Evolutionary conservation across 2,329 filamentous ascomycete genomes (phyloP), one percentile per base, ranked within the genome.

Genomic region (Zymoseptoria ardabiliae): DNA sequence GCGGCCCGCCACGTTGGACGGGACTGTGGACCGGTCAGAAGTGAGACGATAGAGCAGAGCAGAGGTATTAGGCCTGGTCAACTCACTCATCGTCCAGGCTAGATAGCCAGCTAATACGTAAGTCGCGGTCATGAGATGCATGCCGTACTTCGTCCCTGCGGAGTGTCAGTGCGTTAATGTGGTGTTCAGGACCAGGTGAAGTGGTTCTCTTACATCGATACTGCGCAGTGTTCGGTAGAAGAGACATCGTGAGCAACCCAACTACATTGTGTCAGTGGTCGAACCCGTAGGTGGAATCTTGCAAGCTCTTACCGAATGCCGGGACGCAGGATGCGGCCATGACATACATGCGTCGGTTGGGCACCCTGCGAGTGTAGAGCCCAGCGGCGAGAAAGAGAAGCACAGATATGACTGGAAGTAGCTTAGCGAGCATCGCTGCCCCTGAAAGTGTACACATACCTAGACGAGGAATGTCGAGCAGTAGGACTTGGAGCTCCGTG

Each of bases 1-100:
- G 7, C 76, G 72, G 7, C 78, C 78, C 4, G 76, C 76, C 3
- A 77, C 72, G 63, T 80, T 80, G 35, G 75, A 77, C 0, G 77
- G 76, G 53, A 79, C 58, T 53, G 22, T 22, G 19, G 19, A 25
- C 17, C 6, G 21, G 50, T 53, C 50, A 53, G 50, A 17, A 21
- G 17, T 53, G 50, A 2, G 30, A 35, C 30, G 13, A 35, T 59
- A 25, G 4, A 21, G 19, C 23, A n/a, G 13, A 9, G 19, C 49
- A 20, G 49, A 10, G 22, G 22, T 23, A 23, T 23, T 23, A 23
- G 2, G 22, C 22, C 2, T n/a, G 49, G 22, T n/a, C 19, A 11
- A 53, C 58, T 45, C 49, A 59, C 58, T 71, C 13, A 73, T 45
- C 4, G 68, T 72, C 71, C 71, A 73, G 7, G 64, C 71, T 2